Percentiles rank a stretch among this genome's conserved stretches.
These are phyloP conservation scores for Xenoacremonium recifei DNA, from an alignment of 2,329 filamentous ascomycete genomes.

Conservation along the genomic window DNA sequence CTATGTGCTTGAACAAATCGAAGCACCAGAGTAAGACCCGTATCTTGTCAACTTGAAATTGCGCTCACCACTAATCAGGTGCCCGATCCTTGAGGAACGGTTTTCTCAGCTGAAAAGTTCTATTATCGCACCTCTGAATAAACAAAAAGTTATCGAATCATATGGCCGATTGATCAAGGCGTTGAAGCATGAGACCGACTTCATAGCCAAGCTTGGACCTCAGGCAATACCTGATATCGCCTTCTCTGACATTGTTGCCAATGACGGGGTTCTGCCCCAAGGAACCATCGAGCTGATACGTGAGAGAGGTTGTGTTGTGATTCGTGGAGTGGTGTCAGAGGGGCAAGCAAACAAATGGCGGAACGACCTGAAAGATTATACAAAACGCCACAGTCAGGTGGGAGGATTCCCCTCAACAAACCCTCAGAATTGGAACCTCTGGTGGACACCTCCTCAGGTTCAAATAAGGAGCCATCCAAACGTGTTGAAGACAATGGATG, in stretches of 20 bases:
- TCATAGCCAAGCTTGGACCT: slow-evolving; percentile 9
- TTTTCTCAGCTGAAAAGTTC: slow-evolving; percentile 17
- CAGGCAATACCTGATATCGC: slow-evolving; percentile 13
- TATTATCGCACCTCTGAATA: slow-evolving; percentile 6
- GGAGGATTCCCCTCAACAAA: slow-evolving; percentile 4
- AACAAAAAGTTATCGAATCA: background rate
- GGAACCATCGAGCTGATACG: slow-evolving; percentile 3
- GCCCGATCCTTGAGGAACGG: slow-evolving; percentile 15
- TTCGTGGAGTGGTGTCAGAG: slow-evolving; percentile 21
- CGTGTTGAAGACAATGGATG: slow-evolving; percentile 5
- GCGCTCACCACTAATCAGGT: slow-evolving; percentile 3
- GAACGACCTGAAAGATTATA: slow-evolving; percentile 14
- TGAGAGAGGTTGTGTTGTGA: slow-evolving; percentile 16
- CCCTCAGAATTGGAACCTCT: slow-evolving; percentile 3
- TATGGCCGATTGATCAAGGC: slow-evolving; percentile 8
- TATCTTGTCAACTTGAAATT: too few relatives aligned
- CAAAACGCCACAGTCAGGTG: slow-evolving; percentile 13
- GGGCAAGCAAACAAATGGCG: slow-evolving; percentile 20
- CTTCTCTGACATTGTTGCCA: slow-evolving; percentile 10
- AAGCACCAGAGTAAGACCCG: too few relatives aligned
- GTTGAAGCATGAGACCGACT: slow-evolving; percentile 8
- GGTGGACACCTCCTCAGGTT: slow-evolving; percentile 4
- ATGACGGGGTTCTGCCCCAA: slow-evolving; percentile 7
- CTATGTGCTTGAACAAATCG: too few relatives aligned
- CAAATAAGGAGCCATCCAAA: slow-evolving; percentile 4